Conservation (phyloP, 2,329 filamentous ascomycete species). For the Hypoxylon sp. region DNA sequence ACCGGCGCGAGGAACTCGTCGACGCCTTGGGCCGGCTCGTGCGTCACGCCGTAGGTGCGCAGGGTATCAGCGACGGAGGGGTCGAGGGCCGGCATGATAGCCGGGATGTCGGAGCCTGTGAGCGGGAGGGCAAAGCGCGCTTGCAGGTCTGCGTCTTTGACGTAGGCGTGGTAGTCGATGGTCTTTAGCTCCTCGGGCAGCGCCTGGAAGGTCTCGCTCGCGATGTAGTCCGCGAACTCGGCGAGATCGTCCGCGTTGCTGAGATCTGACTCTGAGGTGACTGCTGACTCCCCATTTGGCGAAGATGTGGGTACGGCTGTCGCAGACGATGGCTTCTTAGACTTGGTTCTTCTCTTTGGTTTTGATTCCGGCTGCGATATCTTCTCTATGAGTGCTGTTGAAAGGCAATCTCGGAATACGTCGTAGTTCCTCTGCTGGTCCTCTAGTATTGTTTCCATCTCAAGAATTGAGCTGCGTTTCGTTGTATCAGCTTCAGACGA, state of each 20-base stretch:
- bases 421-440: slow-evolving; percentile 65
- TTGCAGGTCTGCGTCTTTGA: slow-evolving; percentile 62
- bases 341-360: slow-evolving; percentile 59
- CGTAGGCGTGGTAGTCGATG: slow-evolving; percentile 69
- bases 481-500: too few relatives aligned
- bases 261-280: slow-evolving; percentile 24
- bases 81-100: slow-evolving; percentile 66
- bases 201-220: slow-evolving; percentile 73
- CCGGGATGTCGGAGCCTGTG: slow-evolving; percentile 60
- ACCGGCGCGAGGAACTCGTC: slow-evolving; percentile 72
- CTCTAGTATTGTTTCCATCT: slow-evolving; percentile 37
- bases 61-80: slow-evolving; percentile 74
- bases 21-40: slow-evolving; percentile 56
- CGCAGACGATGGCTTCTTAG: slow-evolving; percentile 42
- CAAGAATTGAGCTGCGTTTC: not conserved
- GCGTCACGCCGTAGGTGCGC: slow-evolving; percentile 72
- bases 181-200: slow-evolving; percentile 72
- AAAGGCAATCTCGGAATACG: slow-evolving; percentile 79
- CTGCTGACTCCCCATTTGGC: slow-evolving; percentile 11
- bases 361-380: slow-evolving; percentile 59
- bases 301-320: slow-evolving; percentile 18
- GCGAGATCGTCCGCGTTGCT: slow-evolving; percentile 73
- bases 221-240: slow-evolving; percentile 86
- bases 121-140: slow-evolving; percentile 69
- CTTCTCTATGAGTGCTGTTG: slow-evolving; percentile 73